Conservation (phyloP, 371 early-diverging fungal genomes). For the Apophysomyces ossiformis region DNA sequence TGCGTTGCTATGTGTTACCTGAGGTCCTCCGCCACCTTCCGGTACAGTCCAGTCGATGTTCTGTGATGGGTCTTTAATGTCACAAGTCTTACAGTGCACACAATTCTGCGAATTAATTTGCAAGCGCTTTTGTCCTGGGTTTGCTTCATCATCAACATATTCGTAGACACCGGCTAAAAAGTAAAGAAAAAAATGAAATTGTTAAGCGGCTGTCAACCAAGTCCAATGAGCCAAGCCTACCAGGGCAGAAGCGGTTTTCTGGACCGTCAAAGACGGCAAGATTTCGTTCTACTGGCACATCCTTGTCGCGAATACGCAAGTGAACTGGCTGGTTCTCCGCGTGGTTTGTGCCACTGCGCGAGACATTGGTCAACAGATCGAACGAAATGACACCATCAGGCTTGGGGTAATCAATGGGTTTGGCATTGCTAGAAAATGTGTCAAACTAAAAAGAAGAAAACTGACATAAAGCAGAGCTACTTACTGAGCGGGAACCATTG, state of each 20-base stretch:
- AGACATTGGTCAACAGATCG: slow-evolving; percentile 91
- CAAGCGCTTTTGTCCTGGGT: slow-evolving; percentile 88
- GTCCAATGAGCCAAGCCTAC: slow-evolving; percentile 36
- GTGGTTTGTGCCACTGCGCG: slow-evolving; percentile 95
- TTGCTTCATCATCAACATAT: slow-evolving; percentile 91
- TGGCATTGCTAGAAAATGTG: slow-evolving; percentile 44
- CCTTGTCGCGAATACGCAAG: slow-evolving; percentile 74
- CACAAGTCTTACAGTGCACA: slow-evolving; percentile 99
- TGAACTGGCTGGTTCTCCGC: slow-evolving; percentile 97
- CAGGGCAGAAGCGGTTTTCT: slow-evolving; percentile 97
- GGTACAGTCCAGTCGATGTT: slow-evolving; percentile 99
- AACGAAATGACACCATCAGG: slow-evolving; percentile 96
- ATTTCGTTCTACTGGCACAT: slow-evolving; percentile 83
- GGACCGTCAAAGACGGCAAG: slow-evolving; percentile 91
- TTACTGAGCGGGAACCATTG: slow-evolving; percentile 72
- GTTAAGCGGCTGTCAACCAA: background rate
- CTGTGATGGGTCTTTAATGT: slow-evolving; percentile 98
- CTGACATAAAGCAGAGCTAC: slow-evolving; percentile 1
- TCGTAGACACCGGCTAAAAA: slow-evolving; percentile 96
- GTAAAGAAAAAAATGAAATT: slow-evolving; percentile 11
- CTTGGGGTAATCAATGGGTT: slow-evolving; percentile 97
- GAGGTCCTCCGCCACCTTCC: slow-evolving; percentile 96
- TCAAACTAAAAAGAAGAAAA: slow-evolving; percentile 5
- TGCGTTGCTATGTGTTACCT: slow-evolving; percentile 28
- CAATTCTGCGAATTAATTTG: slow-evolving; percentile 99